Base-by-base conservation (phyloP, 345 rosid genomes). In the Syzygium oleosum region DNA sequence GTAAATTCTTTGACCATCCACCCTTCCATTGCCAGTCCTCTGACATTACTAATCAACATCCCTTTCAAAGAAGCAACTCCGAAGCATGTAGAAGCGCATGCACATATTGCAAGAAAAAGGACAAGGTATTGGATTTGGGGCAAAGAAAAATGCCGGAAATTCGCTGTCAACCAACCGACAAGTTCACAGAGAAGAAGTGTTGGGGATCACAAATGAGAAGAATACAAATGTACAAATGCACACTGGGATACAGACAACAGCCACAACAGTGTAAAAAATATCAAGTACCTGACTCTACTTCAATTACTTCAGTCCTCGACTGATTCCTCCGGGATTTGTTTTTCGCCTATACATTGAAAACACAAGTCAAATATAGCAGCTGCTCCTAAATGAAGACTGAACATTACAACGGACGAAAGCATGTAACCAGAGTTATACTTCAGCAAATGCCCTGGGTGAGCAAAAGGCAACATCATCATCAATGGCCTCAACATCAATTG, bases 381-480 rank as follows among this genome's bases (percentile, higher is more conserved):
- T 87, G 80, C 88, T 63, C 46, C 61, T 53, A 84, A 53, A 34
- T 41, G 89, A 87, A 53, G 51, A 29, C 27, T 15, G 46, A 88
- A 14, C 56, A 84, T 12, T 46, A 61, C 38, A 34, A 55, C 85
- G 65, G 80, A 52, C 63, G 27, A 77, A 83, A 43, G 84, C 63
- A 65, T 41, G 78, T 63, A 89, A 49, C 85, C 87, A 83, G 58
- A 46, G 52, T 87, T 89, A 91, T 87, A 98, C 99, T 90, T 91
- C 94, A 17, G 97, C 94, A 89, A 98, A 97, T 38, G 94, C 98
- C 89, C 92, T 91, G 7, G 99, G 94, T 51, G 99, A 93, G 53
- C 94, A 92, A 90, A 94, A 94, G 86, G 96, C 84, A 89, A 95
- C 97, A 85, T 94, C 98, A 83, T 98, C 99, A 88, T 98, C 98